These are phyloP conservation scores for Phytopythium helicoides DNA, from an alignment of 352 stramenopile species.

Conservation along the genomic window DNA sequence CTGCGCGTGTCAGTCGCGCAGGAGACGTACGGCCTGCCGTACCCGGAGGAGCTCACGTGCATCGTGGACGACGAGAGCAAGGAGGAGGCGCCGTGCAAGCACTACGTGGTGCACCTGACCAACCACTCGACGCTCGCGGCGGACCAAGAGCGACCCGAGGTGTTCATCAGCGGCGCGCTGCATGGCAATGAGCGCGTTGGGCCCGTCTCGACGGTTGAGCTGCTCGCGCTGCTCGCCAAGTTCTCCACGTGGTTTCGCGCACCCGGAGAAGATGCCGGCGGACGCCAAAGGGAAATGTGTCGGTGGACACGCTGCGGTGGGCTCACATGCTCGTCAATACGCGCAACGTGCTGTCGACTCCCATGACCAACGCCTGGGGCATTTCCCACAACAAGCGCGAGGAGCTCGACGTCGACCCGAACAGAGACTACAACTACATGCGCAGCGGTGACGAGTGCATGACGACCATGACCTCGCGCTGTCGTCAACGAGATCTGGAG, in stretches of 20 bases:
- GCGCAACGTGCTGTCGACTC: conserved; percentile 77
- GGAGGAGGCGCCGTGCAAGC: conserved; percentile 53
- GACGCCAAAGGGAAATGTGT: conserved; percentile 17
- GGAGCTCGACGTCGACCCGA: conserved; percentile 93
- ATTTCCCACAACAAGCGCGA: conserved; percentile 83
- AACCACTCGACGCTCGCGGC: conserved; percentile 81
- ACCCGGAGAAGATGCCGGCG: neutral
- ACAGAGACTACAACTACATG: conserved; percentile 99
- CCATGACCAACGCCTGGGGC: conserved; percentile 94
- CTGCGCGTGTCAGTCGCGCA: conserved; percentile 80
- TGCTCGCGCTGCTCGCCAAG: conserved; percentile 84
- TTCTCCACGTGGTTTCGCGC: conserved; percentile 43
- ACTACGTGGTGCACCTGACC: conserved; percentile 86
- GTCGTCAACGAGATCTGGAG: conserved; percentile 97
- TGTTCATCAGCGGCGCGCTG: conserved; percentile 96
- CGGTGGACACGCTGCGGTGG: conserved; percentile 59
- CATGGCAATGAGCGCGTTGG: conserved; percentile 96
- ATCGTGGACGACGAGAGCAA: conserved; percentile 41
- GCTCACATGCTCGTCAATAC: conserved; percentile 86
- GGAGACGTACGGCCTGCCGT: conserved; percentile 79
- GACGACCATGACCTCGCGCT: conserved; percentile 93
- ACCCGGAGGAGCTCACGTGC: conserved; percentile 63
- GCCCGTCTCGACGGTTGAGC: conserved; percentile 88
- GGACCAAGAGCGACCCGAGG: conserved; percentile 83
- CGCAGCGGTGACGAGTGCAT: conserved; percentile 87